phyloP scores from a whole-genome alignment of 306 rosid genomes.

The Abrus pulchellus region DNA sequence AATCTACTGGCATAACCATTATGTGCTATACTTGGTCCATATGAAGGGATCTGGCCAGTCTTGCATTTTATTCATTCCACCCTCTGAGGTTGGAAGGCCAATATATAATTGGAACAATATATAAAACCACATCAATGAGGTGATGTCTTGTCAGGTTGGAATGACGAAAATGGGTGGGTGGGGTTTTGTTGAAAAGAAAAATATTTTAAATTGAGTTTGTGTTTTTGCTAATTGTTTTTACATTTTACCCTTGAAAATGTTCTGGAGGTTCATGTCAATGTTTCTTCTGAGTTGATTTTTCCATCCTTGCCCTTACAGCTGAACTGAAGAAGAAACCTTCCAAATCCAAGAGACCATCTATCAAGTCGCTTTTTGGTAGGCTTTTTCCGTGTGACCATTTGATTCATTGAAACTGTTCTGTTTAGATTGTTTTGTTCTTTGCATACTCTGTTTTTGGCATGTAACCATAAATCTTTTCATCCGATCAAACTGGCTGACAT shows the following conservation, averaged over 20 bases:
- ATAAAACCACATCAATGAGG: conserved; percentile 23
- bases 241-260: neutral
- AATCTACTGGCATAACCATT: conserved; percentile 1
- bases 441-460: conserved; percentile 32
- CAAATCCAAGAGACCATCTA: conserved; percentile 83
- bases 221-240: conserved; percentile 25
- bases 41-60: conserved; percentile 5
- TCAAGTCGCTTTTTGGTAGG: conserved; percentile 94
- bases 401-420: conserved; percentile 15
- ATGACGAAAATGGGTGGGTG: conserved; percentile 32
- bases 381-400: conserved; percentile 39
- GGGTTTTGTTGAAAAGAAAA: conserved; percentile 29
- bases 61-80: conserved; percentile 16
- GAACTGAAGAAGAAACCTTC: conserved; percentile 85
- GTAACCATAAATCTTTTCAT: conserved; percentile 30
- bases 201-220: conserved; percentile 1
- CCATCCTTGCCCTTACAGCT: conserved; percentile 62
- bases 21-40: conserved; percentile 22
- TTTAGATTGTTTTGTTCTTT: conserved; percentile 24
- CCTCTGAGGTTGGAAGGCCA: conserved; percentile 10
- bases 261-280: neutral
- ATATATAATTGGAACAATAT: neutral
- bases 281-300: conserved; percentile 29
- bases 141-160: conserved; percentile 17
- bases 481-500: conserved; percentile 50